Base-by-base conservation (phyloP, 257 asterid genomes). In the Mitragyna speciosa region DNA sequence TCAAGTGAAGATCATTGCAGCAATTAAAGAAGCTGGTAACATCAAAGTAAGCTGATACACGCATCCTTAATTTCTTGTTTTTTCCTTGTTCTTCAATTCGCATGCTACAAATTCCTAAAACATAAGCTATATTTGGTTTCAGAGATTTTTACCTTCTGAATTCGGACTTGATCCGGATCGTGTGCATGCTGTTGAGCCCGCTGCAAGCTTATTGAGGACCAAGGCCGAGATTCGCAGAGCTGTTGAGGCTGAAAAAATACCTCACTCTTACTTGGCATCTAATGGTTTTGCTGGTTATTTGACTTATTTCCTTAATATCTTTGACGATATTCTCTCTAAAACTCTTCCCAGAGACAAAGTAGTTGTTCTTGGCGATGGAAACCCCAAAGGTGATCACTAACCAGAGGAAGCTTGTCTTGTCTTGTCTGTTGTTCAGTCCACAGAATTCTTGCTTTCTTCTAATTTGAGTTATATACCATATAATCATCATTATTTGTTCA, bases 21-120 rank as follows among this genome's bases (percentile, higher is more conserved):
- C 90, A 75, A 84, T 87, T 19, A 81, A 78, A 52, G 84, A 85
- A 78, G 88, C 84, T 17, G 90, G 88, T 41, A 80, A 73, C 73
- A 69, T 84, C 7, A 85, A 84, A 87, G 88, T 61, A 73, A 76
- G 76, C 56, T 33, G 12, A 17, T 72, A 5, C n/a, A 15, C 39
- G 4, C 2, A 36, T 36, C 39, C 2, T 36, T 36, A 36, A 36
- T 36, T 36, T 2, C 6, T 28, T 2, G 14, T n/a, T 26, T 14
- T 7, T 36, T 28, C 4, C 14, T 15, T 10, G 1, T 51, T 28
- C 36, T 20, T 33, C 39, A 36, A 36, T 36, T 1, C 39, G 4
- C 4, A 36, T 36, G 39, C 39, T 36, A 4, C 2, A 36, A 48
- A 14, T 9, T 48, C 15, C 52, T 48, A 3, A 48, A 48, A 2